A percentile compares a stretch with the other conserved stretches of the same genome.
Conservation (phyloP, 2,329 filamentous ascomycete species). For the Fusarium torreyae region DNA sequence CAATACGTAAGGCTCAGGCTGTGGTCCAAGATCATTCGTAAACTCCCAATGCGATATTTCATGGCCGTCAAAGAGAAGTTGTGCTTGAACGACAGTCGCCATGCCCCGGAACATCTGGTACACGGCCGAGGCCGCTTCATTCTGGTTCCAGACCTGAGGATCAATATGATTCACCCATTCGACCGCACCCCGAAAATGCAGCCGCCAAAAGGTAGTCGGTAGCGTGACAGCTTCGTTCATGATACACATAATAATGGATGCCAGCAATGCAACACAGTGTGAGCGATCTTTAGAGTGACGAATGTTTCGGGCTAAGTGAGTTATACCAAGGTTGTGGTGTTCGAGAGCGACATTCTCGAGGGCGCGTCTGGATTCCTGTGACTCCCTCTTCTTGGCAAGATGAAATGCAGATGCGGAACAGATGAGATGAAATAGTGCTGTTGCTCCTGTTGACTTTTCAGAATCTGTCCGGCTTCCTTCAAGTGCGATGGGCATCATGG, state of each 20-base stretch:
- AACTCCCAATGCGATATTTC: conserved; percentile 41
- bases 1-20: conserved; percentile 42
- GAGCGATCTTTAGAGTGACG: conserved; percentile 42
- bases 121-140: conserved; percentile 39
- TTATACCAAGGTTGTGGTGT: conserved; percentile 47
- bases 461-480: conserved; percentile 45
- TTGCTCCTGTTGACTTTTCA: conserved; percentile 40
- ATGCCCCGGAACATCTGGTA: conserved; percentile 49
- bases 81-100: conserved; percentile 43
- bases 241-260: conserved; percentile 45
- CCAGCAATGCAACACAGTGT: conserved; percentile 40
- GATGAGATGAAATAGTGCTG: conserved; percentile 45
- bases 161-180: conserved; percentile 50
- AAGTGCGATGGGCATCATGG: conserved; percentile 47
- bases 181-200: conserved; percentile 46
- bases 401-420: conserved; percentile 47
- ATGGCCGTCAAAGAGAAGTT: conserved; percentile 38
- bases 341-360: conserved; percentile 46
- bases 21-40: conserved; percentile 39
- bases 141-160: conserved; percentile 45
- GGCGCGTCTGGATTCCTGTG: conserved; percentile 22
- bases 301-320: conserved; percentile 46
- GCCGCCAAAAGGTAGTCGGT: conserved; percentile 43
- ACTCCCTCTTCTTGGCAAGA: conserved; percentile 30
- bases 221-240: conserved; percentile 47